Evolutionary conservation across 1,139 yeast genomes (phyloP), one percentile per base, ranked within the genome.

Genomic region (Geotrichum siamense): DNA sequence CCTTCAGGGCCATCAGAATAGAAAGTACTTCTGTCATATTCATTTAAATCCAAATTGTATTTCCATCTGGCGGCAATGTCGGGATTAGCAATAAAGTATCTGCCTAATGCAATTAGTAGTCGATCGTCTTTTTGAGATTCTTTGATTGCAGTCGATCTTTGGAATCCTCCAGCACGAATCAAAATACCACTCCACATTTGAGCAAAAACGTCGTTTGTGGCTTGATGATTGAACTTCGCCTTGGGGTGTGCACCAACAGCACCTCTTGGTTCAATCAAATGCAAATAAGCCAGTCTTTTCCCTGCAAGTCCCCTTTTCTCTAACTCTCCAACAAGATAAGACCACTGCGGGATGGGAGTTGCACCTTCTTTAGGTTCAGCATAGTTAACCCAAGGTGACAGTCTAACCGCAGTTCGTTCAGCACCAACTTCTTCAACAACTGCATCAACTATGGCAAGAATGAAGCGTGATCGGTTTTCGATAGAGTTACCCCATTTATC

Each of bases 401-500:
- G 52, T 60, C 85, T 69, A 43, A 79, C 58, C 30, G 75, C 81
- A 23, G 75, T 63, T 51, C 65, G 70, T 9, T 67, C 65, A 16
- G 74, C 69, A 30, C 83, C 84, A 48, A 78, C 59, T 3, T 69
- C 70, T 10, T 65, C 73, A 30, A 62, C 59, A 10, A 74, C 56
- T 12, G 70, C 71, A 48, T 75, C 79, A 39, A 78, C 59, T 25
- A 76, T 64, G 52, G 76, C 79, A 41, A 77, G 63, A 12, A 67
- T 52, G 50, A 79, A 69, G 47, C 81, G 65, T 17, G 77, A 69
- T 51, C 83, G 69, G 62, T 79, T 79, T 56, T 77, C 82, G 51
- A 77, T 67, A 16, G 74, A 65, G 2, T 79, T 77, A 50, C 79
- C 80, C 59, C 76, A 75, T 55, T 74, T 65, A 54, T 77, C 82